Evolutionary conservation across 352 stramenopile genomes (phyloP), one percentile per base, ranked within the genome.

Genomic region (Globisporangium apiculatum): DNA sequence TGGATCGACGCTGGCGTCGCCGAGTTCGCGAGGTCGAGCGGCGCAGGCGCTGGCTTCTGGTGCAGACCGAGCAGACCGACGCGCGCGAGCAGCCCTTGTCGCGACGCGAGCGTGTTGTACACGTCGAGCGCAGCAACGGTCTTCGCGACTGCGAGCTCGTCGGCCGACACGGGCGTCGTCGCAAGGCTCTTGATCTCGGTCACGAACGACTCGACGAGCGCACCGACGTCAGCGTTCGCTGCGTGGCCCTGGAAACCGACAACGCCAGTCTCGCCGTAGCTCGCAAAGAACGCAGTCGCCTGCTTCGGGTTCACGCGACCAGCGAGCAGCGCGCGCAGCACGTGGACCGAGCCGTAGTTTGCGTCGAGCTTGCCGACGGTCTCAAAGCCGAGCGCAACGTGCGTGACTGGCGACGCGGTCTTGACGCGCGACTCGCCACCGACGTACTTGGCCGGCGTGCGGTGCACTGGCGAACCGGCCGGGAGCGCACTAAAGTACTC

Each of bases 401-500:
- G 78, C 55, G 84, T 91, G 58, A 82, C 74, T 45, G 64, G 53
- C 49, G 56, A 63, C 18, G 65, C 48, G 38, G 76, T 80, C 71
- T 90, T 90, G 41, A 91, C 68, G 51, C 84, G 84, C 55, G 71
- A 82, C 72, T 94, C 84, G 36, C 84, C 84, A 12, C 84, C 84
- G 5, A 92, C 77, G 69, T 92, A 94, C 59, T 82, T 76, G 43
- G 80, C 72, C 3, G 70, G 48, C 8, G 57, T 53, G 42, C 65
- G 60, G 11, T 58, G 12, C 3, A 65, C 57, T 35, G 78, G 66
- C 31, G 51, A 48, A 11, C 66, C 72, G 15, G 67, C 61, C 15
- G 65, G 57, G 11, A 94, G 41, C 35, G 67, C 65, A 8, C 56
- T 66, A 53, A 92, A 94, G 72, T 76, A 85, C 49, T 64, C 55